Base-by-base conservation (phyloP, 129 eudicot genomes). In the Helianthus tuberosus region DNA sequence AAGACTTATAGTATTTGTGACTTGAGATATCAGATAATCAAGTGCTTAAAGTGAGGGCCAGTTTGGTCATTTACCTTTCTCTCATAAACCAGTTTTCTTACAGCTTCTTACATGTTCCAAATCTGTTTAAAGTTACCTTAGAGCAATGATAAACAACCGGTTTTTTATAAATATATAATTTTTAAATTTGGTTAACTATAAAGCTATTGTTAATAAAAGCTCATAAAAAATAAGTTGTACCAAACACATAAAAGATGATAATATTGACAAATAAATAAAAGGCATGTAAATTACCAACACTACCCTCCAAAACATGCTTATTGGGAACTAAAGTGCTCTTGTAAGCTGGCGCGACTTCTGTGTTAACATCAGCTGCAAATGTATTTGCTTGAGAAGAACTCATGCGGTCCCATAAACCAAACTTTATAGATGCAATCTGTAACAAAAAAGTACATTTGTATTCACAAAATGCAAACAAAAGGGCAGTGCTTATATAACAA, bases 351-450 rank as follows among this genome's bases (percentile, higher is more conserved):
- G 80, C 81, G 73, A 83, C 84, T 72, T 85, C 88, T 23, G 82
- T 73, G 82, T 76, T 79, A 78, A 77, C 71, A 75, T 48, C 77
- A 70, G 81, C 78, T 11, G 64, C 50, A 44, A 54, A 62, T 55
- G 66, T 62, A 46, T 63, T 64, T 25, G 66, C 61, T 80, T 81
- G 87, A 49, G 82, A 66, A 36, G 85, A 92, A 73, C 77, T 80
- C 83, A 84, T 78, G 75, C 75, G 84, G 79, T 93, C 90, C 82
- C 89, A 89, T 83, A 89, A 75, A 72, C 98, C 98, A 68, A 57
- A 61, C 83, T 82, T 87, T 38, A 93, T 85, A 61, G 88, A 88
- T 44, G 79, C 68, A 12, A 93, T 87, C 98, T 89, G 90, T 72
- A 76, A 66, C 49, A 76, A 66, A 76, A 23, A 13, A 15, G 35